Evolutionary conservation across 2,329 filamentous ascomycete species (phyloP), one percentile per base, ranked within the genome.

Genomic region (Graphilbum fragrans): DNA sequence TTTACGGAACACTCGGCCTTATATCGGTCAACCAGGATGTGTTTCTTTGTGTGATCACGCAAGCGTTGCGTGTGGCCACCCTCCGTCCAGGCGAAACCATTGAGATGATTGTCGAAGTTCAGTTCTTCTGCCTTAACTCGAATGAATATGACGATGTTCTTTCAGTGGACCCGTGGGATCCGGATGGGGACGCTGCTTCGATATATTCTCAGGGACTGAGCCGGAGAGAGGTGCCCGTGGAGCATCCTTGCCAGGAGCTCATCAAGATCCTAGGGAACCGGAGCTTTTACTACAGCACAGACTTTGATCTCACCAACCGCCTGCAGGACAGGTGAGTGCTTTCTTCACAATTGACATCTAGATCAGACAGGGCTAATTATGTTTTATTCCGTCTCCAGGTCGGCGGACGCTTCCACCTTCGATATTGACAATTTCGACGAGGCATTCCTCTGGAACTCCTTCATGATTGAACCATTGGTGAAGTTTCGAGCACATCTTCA

Each of bases 211-310:
- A 70, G 47, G 63, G 58, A 34, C 59, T 77, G 14, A 77, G 80
- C 43, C 72, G 80, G 43, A 73, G 76, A 52, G 86, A 95, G 35
- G 66, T 76, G 34, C 62, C 79, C 21, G 60, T 85, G 23, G 87
- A 95, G 54, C 87, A 95, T 59, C 92, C 92, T 7, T 96, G 90
- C 59, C 67, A 86, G 52, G 85, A 92, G 36, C 62, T 98, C 45
- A 88, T 90, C 60, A 96, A 94, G 67, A 73, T 98, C 31, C 67
- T 98, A 42, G 82, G 86, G 55, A 88, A 93, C 58, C 88, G 90
- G 21, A 94, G 83, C 23, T 98, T 98, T 58, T 98, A 96, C 59
- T 98, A 95, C 64, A 95, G 87, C 57, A 86, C 86, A n/a, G 87
- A 96, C 59, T 98, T 98, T 58, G 90, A 98, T 57, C 68, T 98